These are phyloP conservation scores for Tetrapisispora pingtungensis DNA, from an alignment of 805 yeast species.

Conservation along the genomic window DNA sequence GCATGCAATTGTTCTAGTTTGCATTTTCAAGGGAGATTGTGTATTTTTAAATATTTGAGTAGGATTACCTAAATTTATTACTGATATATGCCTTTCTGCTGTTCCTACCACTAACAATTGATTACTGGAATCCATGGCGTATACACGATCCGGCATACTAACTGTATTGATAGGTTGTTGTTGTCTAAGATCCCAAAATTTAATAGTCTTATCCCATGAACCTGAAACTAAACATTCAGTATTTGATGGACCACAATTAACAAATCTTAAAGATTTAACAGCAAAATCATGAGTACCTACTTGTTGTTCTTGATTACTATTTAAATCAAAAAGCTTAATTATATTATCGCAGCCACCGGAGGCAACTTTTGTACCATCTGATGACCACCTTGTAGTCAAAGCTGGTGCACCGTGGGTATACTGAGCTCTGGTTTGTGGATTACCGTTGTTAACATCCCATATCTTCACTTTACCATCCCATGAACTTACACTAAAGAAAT, in stretches of 20 bases:
- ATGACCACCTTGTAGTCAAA: constrained; percentile 67
- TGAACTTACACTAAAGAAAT: constrained; percentile 67
- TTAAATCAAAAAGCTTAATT: constrained; percentile 73
- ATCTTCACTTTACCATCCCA: constrained; percentile 95
- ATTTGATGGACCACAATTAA: constrained; percentile 73
- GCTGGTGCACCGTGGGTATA: constrained; percentile 89
- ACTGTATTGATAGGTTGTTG: constrained; percentile 77
- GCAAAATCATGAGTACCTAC: constrained; percentile 82
- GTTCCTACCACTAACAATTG: constrained; percentile 85
- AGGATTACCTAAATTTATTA: constrained; percentile 75
- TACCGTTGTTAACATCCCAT: constrained; percentile 76
- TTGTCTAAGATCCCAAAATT: constrained; percentile 89
- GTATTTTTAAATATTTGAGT: constrained; percentile 64
- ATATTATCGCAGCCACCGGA: constrained; percentile 89
- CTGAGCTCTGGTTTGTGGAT: constrained; percentile 77
- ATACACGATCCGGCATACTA: constrained; percentile 80
- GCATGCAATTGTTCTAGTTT: constrained; percentile 74
- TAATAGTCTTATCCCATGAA: constrained; percentile 92
- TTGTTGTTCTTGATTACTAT: constrained; percentile 73
- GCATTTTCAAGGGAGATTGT: constrained; percentile 78
- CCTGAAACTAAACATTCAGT: constrained; percentile 76
- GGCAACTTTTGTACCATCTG: constrained; percentile 81
- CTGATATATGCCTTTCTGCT: constrained; percentile 74
- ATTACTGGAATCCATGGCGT: constrained; percentile 75
- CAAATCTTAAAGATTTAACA: constrained; percentile 63